Conservation (phyloP, 192 early-diverging fungal genomes). For the Coemansia asiatica region DNA sequence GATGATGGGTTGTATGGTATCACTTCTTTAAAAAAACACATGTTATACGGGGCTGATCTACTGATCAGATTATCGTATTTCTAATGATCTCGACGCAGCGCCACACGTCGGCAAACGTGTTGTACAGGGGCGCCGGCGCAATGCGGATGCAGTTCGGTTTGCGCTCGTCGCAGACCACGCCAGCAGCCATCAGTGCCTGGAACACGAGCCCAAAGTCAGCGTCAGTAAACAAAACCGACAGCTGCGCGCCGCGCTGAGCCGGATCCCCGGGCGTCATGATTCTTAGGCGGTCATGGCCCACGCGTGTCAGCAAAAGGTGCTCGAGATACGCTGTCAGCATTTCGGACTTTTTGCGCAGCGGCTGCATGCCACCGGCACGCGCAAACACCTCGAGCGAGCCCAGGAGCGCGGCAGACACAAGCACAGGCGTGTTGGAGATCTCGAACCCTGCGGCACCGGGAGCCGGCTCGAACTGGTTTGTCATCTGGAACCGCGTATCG, state of each 20-base stretch:
- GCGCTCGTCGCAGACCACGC: conserved; percentile 84
- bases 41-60: neutral
- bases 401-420: conserved; percentile 71
- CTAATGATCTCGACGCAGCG: conserved; percentile 61
- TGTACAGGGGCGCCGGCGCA: conserved; percentile 89
- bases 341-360: conserved; percentile 73
- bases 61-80: neutral
- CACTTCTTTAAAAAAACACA: neutral
- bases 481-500: conserved; percentile 84
- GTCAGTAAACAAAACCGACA: conserved; percentile 66
- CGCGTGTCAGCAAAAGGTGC: conserved; percentile 60
- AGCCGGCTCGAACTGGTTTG: conserved; percentile 76
- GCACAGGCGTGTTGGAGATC: conserved; percentile 83
- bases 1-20: too few species aligned
- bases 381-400: conserved; percentile 81
- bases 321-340: conserved; percentile 86
- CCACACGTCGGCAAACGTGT: conserved; percentile 80
- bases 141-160: conserved; percentile 90
- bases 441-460: conserved; percentile 82
- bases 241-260: conserved; percentile 77
- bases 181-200: conserved; percentile 59
- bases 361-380: conserved; percentile 61
- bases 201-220: conserved; percentile 61
- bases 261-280: conserved; percentile 75
- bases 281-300: conserved; percentile 28